Conservation (phyloP, 2,329 filamentous ascomycete species). For the Chrysosporium queenslandicum region DNA sequence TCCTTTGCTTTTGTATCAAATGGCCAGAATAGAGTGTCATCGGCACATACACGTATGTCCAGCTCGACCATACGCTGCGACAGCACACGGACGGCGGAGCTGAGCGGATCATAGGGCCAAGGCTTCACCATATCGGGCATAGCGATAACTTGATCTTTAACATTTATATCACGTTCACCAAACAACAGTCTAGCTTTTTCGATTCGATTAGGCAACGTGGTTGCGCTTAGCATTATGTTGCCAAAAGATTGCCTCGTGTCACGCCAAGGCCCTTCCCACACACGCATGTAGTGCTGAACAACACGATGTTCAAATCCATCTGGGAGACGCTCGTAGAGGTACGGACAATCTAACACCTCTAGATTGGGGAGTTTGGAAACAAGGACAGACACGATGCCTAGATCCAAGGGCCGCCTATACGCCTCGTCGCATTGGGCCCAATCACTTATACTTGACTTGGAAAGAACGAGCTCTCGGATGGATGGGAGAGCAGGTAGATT, state of each 20-base stretch:
- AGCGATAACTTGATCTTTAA: background rate
- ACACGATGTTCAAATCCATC: background rate
- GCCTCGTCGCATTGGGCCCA: background rate
- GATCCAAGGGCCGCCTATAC: slow-evolving; percentile 1
- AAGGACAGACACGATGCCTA: slow-evolving; percentile 7
- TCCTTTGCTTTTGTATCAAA: slow-evolving; percentile 22
- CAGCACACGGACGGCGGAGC: slow-evolving; percentile 8
- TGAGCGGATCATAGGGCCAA: slow-evolving; percentile 7
- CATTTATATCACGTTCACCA: background rate
- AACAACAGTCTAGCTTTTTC: slow-evolving; percentile 2
- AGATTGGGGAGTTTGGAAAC: slow-evolving; percentile 13
- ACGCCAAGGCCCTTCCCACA: slow-evolving; percentile 1
- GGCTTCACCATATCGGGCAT: slow-evolving; percentile 8
- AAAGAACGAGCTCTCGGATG: background rate
- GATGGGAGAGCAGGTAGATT: slow-evolving; percentile 5
- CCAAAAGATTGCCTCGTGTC: slow-evolving; percentile 13
- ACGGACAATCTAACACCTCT: slow-evolving; percentile 4
- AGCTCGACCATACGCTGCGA: slow-evolving; percentile 6
- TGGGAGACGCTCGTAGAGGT: slow-evolving; percentile 7
- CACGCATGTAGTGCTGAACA: background rate
- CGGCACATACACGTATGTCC: slow-evolving; percentile 6
- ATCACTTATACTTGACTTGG: no score
- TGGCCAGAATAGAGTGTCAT: slow-evolving; percentile 12
- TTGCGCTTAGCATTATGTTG: background rate
- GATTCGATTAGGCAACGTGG: slow-evolving; percentile 3